A percentile compares a stretch with the other conserved stretches of the same genome.
phyloP scores from a whole-genome alignment of 192 early-diverging fungal genomes.

The Dissophora globulifera region DNA sequence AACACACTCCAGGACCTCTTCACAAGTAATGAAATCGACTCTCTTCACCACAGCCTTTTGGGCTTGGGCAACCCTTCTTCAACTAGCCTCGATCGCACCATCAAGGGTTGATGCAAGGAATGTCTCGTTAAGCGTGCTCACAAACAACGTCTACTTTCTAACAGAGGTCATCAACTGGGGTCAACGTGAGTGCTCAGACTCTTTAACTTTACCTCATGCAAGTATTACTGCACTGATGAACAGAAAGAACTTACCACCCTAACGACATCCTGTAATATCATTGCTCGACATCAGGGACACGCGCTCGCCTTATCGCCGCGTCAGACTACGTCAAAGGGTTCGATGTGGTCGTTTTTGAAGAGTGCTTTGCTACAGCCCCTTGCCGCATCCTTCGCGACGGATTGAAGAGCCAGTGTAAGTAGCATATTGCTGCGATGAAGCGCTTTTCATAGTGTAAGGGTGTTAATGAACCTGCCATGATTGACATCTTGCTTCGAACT shows the following conservation, averaged over 20 bases:
- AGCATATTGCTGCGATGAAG: too few species aligned
- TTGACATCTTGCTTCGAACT: too few species aligned
- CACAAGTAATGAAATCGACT: neutral
- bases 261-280: too few species aligned
- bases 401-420: slow-evolving; percentile 5
- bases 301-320: neutral
- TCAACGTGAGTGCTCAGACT: too few species aligned
- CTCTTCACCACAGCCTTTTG: neutral
- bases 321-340: slow-evolving; percentile 5
- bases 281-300: neutral
- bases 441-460: too few species aligned
- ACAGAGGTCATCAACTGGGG: slow-evolving; percentile 2
- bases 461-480: too few species aligned
- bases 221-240: too few species aligned
- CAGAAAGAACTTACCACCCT: too few species aligned
- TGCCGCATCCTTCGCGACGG: slow-evolving; percentile 12
- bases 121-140: neutral
- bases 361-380: neutral
- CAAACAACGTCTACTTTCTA: slow-evolving; percentile 11
- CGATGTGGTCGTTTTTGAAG: slow-evolving; percentile 3
- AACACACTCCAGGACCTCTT: too few species aligned
- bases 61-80: neutral
- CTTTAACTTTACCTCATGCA: too few species aligned
- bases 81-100: neutral
- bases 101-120: neutral